These are phyloP conservation scores for Amesomyces nigricolor DNA, from an alignment of 2,329 filamentous ascomycete species.

Conservation along the genomic window DNA sequence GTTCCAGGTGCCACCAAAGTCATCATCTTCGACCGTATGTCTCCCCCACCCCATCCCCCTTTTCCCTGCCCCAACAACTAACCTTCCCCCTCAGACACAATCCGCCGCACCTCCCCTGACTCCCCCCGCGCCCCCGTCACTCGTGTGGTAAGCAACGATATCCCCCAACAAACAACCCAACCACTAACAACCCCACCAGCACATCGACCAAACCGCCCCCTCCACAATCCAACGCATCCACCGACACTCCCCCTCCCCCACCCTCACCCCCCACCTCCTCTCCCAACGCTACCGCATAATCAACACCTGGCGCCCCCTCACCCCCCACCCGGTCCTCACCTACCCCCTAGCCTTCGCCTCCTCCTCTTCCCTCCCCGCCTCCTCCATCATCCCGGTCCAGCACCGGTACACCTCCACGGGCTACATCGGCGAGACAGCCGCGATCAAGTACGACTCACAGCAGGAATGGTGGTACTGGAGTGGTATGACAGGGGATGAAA, in stretches of 20 bases:
- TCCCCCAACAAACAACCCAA: too few species aligned
- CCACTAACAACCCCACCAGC: conserved; percentile 29
- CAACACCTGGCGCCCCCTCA: conserved; percentile 75
- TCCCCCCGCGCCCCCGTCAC: conserved; percentile 64
- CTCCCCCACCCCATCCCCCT: background rate
- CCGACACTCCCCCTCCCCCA: conserved; percentile 55
- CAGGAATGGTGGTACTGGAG: conserved; percentile 78
- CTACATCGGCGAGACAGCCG: conserved; percentile 68
- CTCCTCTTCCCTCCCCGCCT: conserved; percentile 53
- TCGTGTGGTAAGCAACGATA: conserved; percentile 38
- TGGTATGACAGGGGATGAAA: conserved; percentile 67
- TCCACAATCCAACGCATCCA: conserved; percentile 63
- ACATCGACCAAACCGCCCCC: conserved; percentile 74
- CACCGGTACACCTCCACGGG: conserved; percentile 60
- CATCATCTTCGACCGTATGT: conserved; percentile 65
- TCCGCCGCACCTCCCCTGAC: conserved; percentile 59
- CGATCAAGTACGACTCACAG: conserved; percentile 52
- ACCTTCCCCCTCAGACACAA: conserved; percentile 48
- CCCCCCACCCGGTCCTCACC: conserved; percentile 54
- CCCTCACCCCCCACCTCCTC: conserved; percentile 44
- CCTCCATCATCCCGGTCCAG: conserved; percentile 65
- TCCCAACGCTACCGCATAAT: conserved; percentile 69
- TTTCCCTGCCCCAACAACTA: background rate
- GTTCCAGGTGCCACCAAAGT: conserved; percentile 63
- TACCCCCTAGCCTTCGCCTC: conserved; percentile 65